Evolutionary conservation across 176 grass and related monocot species (phyloP), one percentile per base, ranked within the genome.

Genomic region (Bromus sterilis): DNA sequence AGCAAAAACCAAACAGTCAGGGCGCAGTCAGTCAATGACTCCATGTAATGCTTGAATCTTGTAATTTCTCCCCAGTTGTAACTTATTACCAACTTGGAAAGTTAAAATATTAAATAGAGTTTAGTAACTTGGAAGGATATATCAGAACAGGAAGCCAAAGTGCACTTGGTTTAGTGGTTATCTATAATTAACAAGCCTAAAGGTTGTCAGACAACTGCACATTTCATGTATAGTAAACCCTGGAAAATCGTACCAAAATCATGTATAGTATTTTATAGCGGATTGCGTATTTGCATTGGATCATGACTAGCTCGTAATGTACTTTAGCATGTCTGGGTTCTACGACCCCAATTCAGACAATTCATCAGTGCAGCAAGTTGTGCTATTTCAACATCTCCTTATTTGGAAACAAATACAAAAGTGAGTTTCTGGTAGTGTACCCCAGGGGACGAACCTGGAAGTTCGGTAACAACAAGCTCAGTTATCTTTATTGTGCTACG

Each of bases 301-400:
- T 85, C 44, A 62, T 76, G 30, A 70, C 79, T 74, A 70, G 46
- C 5, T 49, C 6, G 40, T 30, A 62, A 62, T 61, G 71, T 29
- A 46, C 23, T 61, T 18, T 51, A 51, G 39, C n/a, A 61, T 77
- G 53, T 82, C 18, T 82, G 16, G 30, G 39, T 20, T 87, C 20
- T 60, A 87, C 63, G 53, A 79, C 70, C 82, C 72, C 61, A 77
- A 40, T 46, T 70, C 14, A n/a, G 85, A 70, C 63, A 70, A 26
- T 87, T 77, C 24, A 72, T 77, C 63, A 61, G 61, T 61, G 71
- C 8, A 40, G 51, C 62, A 82, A 40, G 62, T 31, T 51, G 48
- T 51, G 48, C 48, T 51, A 51, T 51, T 51, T 51, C 48, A 51
- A 21, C 7, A 51, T 18, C 48, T 51, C 16, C 48, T 51, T 51